Evolutionary conservation across 2,329 filamentous ascomycete genomes (phyloP), one percentile per base, ranked within the genome.

Genomic region (Myrmaecium sp.): DNA sequence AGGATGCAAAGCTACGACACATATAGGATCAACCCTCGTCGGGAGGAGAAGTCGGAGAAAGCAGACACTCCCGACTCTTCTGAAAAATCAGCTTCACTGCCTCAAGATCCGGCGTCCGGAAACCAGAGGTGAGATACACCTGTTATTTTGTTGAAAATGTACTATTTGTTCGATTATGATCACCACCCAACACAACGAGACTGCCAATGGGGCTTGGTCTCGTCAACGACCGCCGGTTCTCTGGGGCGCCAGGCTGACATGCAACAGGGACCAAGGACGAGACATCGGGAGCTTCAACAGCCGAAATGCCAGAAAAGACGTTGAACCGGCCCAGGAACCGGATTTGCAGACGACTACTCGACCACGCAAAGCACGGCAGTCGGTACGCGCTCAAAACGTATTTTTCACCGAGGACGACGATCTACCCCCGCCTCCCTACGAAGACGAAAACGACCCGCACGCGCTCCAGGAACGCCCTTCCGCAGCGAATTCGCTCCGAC

Each of bases 1-100:
- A 47, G 57, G 28, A 57, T 54, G 38, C 55, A 64, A 30, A 42
- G 60, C 7, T 63, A 62, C 26, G 49, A 55, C 13, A 47, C 55
- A 16, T 68, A 47, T 26, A 30, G 42, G 14, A 30, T 51, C 14
- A 43, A 38, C 13, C 32, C 36, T 11, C 37, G 34, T 19, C 29
- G 30, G 20, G 37, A 41, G 23, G 39, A 33, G 21, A 21, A 36
- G 11, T 31, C 23, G 13, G 17, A 39, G 33, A 28, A 33, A 5
- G 34, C 36, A 3, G 33, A 31, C 14, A 30, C 31, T 16, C 37
- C 30, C 38, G 14, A 33, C 29, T 12, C 18, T 11, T 11, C 34
- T 41, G 14, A 40, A 31, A 25, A 43, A 39, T 23, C 28, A 31
- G 3, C 41, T 37, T 26, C 25, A 28, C 23, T 10, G 8, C 11